Evolutionary conservation across 2,329 filamentous ascomycete species (phyloP), one percentile per base, ranked within the genome.

Genomic region (Aphanocladium album): DNA sequence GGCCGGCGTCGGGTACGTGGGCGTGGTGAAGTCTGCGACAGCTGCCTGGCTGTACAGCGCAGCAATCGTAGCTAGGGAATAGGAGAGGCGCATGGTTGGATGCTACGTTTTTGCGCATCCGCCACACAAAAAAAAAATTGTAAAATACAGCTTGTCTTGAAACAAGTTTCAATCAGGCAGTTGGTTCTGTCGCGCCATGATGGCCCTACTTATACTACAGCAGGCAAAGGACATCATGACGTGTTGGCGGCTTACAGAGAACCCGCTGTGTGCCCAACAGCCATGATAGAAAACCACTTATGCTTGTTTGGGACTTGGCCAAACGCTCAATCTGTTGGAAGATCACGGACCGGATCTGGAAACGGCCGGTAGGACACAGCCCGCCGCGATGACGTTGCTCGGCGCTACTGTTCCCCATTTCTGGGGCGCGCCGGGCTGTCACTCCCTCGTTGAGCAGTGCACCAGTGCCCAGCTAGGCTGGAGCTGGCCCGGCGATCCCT

Each of bases 1-100:
- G 11, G 27, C 54, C 12, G 54, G 54, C 43, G 54, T 57, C 23
- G 54, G 54, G 30, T 57, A 57, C 2, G 54, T 57, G 2, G 54
- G 43, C 27, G 54, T 49, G 19, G 33, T 17, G 17, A 57, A 57
- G 54, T 57, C 54, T 19, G 25, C 54, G 17, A 57, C 16, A 19
- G 54, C 30, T 19, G 23, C 43, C 5, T 14, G n/a, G 33, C 11
- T 16, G 21, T 12, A 30, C 19, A 49, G 9, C 25, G 54, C 54
- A 25, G 21, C 19, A 19, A 49, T 57, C 7, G 16, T 16, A 35
- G 41, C 11, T 23, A 46, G 41, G 1, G 43, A 17, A 19, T 49
- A 27, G 1, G 33, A 19, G 43, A 49, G 54, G 30, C 33, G 43
- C 54, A 57, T 57, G 21, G 37, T 41, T n/a, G 33, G 11, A n/a